phyloP scores from a whole-genome alignment of 2,329 filamentous ascomycete species.

The Nectriaceae sp. region DNA sequence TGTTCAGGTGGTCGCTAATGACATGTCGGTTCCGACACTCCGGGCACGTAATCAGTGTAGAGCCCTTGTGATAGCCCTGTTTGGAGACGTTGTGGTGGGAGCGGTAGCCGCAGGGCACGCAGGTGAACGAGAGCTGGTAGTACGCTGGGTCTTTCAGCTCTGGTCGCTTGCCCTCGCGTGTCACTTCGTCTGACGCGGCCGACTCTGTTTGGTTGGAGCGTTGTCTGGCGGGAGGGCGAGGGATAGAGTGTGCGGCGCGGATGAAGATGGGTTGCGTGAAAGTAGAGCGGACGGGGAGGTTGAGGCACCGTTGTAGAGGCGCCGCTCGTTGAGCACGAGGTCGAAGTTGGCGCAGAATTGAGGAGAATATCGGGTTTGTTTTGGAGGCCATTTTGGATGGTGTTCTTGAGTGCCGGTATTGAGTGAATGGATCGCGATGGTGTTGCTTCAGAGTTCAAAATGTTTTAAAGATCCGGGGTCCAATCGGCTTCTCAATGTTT shows the following conservation, averaged over 20 bases:
- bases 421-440: background rate
- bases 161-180: conserved; percentile 33
- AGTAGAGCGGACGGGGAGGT: conserved; percentile 6
- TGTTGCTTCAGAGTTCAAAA: background rate
- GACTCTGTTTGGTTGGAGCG: conserved; percentile 10
- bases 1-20: conserved; percentile 83
- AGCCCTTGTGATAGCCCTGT: conserved; percentile 91
- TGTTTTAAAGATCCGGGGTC: background rate
- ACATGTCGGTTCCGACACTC: conserved; percentile 84
- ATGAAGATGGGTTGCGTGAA: conserved; percentile 15
- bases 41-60: conserved; percentile 86
- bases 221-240: conserved; percentile 30
- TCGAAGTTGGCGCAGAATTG: conserved; percentile 20
- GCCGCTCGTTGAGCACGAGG: conserved; percentile 15
- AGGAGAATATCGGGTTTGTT: conserved; percentile 18
- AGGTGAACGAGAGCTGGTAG: conserved; percentile 91
- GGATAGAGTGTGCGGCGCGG: conserved; percentile 39
- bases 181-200: conserved; percentile 15
- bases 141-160: conserved; percentile 56
- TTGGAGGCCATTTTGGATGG: conserved; percentile 32
- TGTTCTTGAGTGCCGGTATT: background rate
- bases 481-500: background rate
- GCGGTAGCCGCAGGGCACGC: conserved; percentile 77
- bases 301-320: conserved; percentile 11
- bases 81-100: conserved; percentile 88